Evolutionary conservation across 441 rosid genomes (phyloP).

Genomic region (Macaranga tanarius): DNA sequence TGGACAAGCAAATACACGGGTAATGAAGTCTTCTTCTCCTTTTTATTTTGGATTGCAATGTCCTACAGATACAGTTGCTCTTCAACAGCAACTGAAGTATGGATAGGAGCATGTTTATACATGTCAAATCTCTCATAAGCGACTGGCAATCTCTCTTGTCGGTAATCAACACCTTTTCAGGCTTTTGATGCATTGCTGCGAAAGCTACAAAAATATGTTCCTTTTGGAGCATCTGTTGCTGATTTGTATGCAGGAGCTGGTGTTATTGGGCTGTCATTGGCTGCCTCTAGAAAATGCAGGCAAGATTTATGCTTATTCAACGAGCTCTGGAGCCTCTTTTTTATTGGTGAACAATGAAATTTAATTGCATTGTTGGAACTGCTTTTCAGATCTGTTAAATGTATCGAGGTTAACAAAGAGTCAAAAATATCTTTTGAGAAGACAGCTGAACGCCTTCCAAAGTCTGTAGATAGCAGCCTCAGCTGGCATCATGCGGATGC

Average conservation of each 20-base stretch:
- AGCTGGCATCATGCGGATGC: slow-evolving; percentile 94
- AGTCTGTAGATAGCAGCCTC: slow-evolving; percentile 60
- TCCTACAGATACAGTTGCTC: background rate
- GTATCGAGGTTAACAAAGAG: slow-evolving; percentile 90
- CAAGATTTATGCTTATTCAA: slow-evolving; percentile 30
- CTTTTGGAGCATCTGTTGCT: slow-evolving; percentile 79
- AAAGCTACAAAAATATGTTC: slow-evolving; percentile 83
- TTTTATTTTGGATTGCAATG: slow-evolving; percentile 4
- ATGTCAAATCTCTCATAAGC: too few species aligned
- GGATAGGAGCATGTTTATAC: background rate
- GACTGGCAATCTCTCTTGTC: background rate
- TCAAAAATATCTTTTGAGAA: slow-evolving; percentile 86
- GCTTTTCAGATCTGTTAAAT: slow-evolving; percentile 72
- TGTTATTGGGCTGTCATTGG: slow-evolving; percentile 86
- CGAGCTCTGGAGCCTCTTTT: background rate
- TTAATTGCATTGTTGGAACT: slow-evolving; percentile 11
- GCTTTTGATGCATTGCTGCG: slow-evolving; percentile 82
- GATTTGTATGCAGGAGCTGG: slow-evolving; percentile 98
- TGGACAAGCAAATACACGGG: slow-evolving; percentile 92
- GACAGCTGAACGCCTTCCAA: slow-evolving; percentile 75
- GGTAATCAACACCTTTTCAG: slow-evolving; percentile 41
- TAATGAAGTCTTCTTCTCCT: slow-evolving; percentile 22
- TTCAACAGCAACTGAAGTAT: slow-evolving; percentile 7
- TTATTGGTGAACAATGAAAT: slow-evolving; percentile 6
- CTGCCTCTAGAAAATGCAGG: slow-evolving; percentile 89